phyloP scores from a whole-genome alignment of 805 yeast genomes.

The Jamesozyma spencerorum region DNA sequence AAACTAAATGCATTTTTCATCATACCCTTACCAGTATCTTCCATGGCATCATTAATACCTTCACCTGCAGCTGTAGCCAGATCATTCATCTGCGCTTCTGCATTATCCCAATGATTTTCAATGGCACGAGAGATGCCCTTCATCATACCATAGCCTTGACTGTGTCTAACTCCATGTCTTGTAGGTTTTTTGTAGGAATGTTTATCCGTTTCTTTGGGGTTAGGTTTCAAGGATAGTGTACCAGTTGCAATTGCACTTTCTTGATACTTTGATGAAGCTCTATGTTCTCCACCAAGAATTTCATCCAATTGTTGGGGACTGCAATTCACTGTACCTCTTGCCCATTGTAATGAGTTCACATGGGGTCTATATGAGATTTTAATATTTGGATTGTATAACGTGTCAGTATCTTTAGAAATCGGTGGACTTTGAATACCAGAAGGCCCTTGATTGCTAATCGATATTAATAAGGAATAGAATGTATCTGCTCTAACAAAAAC shows the following conservation, averaged over 20 bases:
- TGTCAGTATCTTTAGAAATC: conserved; percentile 34
- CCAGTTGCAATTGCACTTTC: conserved; percentile 52
- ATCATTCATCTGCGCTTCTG: conserved; percentile 48
- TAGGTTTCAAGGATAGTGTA: conserved; percentile 25
- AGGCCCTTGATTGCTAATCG: conserved; percentile 38
- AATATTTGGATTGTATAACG: conserved; percentile 59
- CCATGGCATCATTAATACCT: conserved; percentile 43
- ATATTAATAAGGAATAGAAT: conserved; percentile 45
- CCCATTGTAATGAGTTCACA: conserved; percentile 75
- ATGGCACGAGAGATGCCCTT: conserved; percentile 35
- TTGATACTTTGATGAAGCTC: conserved; percentile 49
- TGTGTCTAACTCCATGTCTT: conserved; percentile 27
- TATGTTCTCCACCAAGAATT: conserved; percentile 64
- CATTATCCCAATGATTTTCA: conserved; percentile 42
- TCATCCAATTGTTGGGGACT: conserved; percentile 52
- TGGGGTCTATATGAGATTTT: conserved; percentile 72
- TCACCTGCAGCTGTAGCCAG: conserved; percentile 49
- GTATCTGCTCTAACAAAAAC: conserved; percentile 46
- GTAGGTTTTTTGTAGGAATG: conserved; percentile 40
- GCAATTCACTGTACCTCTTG: conserved; percentile 63
- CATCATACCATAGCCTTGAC: conserved; percentile 35
- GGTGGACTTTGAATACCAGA: conserved; percentile 33
- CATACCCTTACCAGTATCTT: conserved; percentile 39
- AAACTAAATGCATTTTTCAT: conserved; percentile 48
- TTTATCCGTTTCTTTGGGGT: conserved; percentile 3